A percentile compares a stretch with the other conserved stretches of the same genome.
Evolutionary conservation across 2,329 filamentous ascomycete species (phyloP).

Genomic region (Fusarium papillatum): DNA sequence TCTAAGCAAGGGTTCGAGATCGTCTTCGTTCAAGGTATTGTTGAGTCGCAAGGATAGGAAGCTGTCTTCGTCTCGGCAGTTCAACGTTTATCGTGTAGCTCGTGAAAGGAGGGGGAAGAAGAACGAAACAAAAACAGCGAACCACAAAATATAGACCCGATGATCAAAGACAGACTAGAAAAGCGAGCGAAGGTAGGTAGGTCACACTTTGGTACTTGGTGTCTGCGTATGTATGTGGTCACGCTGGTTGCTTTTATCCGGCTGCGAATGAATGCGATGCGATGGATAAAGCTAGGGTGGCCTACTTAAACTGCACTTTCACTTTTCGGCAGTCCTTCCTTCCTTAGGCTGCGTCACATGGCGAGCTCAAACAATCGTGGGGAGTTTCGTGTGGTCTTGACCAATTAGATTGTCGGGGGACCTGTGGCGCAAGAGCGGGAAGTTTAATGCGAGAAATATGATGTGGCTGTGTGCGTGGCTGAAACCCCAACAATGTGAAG

Average conservation of each 20-base stretch:
- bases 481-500: background rate
- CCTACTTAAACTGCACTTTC: background rate
- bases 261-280: constrained; percentile 4
- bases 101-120: background rate
- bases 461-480: constrained; percentile 20
- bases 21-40: background rate
- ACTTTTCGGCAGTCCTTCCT: background rate
- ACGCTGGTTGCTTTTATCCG: constrained; percentile 24
- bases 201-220: background rate
- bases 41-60: constrained; percentile 7
- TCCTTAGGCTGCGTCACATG: constrained; percentile 37
- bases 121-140: background rate
- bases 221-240: constrained; percentile 10
- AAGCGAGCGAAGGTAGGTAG: background rate
- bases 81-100: background rate
- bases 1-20: background rate
- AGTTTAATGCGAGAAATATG: constrained; percentile 2
- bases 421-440: constrained; percentile 20
- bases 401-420: constrained; percentile 21
- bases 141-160: background rate
- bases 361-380: constrained; percentile 13
- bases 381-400: background rate
- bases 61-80: background rate
- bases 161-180: background rate
- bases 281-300: constrained; percentile 13